These are phyloP conservation scores for Dendrostoma leiphaemia DNA, from an alignment of 2,329 filamentous ascomycete species.

Conservation along the genomic window DNA sequence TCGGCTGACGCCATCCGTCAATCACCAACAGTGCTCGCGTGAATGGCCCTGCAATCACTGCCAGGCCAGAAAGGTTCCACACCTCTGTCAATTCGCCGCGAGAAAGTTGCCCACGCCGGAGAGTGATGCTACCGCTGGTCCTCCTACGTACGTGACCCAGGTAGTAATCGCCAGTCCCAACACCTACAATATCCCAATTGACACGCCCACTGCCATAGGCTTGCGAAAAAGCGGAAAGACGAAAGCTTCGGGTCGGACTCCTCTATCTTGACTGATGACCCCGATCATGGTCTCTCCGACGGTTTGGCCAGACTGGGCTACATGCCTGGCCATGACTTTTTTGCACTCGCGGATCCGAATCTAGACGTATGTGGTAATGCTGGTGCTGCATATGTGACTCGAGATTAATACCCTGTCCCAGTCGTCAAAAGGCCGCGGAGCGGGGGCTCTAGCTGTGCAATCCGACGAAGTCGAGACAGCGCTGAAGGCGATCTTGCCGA, in stretches of 20 bases:
- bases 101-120: conserved; percentile 28
- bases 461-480: conserved; percentile 31
- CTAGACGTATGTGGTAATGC: conserved; percentile 17
- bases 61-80: conserved; percentile 43
- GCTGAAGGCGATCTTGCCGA: conserved; percentile 31
- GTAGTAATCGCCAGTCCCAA: neutral
- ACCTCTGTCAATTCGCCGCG: conserved; percentile 43
- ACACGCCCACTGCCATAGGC: conserved; percentile 11
- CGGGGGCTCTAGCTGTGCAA: conserved; percentile 15
- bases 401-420: conserved; percentile 8
- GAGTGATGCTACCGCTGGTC: conserved; percentile 11
- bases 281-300: conserved; percentile 13
- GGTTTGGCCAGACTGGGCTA: conserved; percentile 18
- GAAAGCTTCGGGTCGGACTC: conserved; percentile 18
- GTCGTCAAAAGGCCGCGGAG: conserved; percentile 8
- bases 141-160: conserved; percentile 9
- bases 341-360: neutral
- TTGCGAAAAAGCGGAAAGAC: conserved; percentile 24
- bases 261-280: conserved; percentile 15
- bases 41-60: conserved; percentile 52
- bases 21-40: conserved; percentile 39
- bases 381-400: neutral
- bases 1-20: conserved; percentile 1
- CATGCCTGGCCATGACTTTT: conserved; percentile 18
- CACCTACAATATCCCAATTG: neutral